A percentile compares a stretch with the other conserved stretches of the same genome.
phyloP scores from a whole-genome alignment of 495 filamentous ascomycete species.

The Penicillium diatomitis region DNA sequence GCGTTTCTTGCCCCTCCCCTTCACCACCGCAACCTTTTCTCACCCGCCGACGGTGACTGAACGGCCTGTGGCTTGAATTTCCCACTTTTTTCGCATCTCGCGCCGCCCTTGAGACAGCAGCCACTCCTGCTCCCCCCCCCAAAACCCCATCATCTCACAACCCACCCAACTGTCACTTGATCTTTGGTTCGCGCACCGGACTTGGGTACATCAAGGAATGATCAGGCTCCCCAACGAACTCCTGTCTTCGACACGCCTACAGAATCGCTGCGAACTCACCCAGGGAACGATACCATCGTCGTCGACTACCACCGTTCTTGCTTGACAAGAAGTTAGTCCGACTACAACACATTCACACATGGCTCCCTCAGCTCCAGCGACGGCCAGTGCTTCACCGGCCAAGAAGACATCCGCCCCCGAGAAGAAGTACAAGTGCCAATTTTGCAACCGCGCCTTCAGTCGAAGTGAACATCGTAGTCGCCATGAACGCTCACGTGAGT shows the following conservation, averaged over 20 bases:
- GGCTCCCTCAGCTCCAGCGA: slow-evolving; percentile 51
- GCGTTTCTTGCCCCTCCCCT: neutral
- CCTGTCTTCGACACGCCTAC: slow-evolving; percentile 39
- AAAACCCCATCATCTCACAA: neutral
- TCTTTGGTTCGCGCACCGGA: slow-evolving; percentile 23
- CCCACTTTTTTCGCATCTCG: slow-evolving; percentile 20
- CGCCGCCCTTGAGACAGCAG: neutral
- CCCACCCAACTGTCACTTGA: neutral
- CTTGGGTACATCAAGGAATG: slow-evolving; percentile 38
- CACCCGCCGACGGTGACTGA: neutral
- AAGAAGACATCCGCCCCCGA: slow-evolving; percentile 65
- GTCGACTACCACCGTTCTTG: slow-evolving; percentile 23
- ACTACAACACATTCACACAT: slow-evolving; percentile 25
- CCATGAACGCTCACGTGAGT: slow-evolving; percentile 98
- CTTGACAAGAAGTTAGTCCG: slow-evolving; percentile 30
- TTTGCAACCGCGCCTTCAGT: slow-evolving; percentile 94
- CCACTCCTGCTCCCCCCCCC: neutral
- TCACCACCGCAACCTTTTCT: neutral
- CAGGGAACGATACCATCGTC: slow-evolving; percentile 44
- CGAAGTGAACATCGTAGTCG: slow-evolving; percentile 93
- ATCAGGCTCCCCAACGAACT: slow-evolving; percentile 39
- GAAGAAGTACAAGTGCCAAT: slow-evolving; percentile 99
- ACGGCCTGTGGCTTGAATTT: slow-evolving; percentile 46
- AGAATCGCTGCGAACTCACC: slow-evolving; percentile 44
- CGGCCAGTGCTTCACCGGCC: slow-evolving; percentile 49